Evolutionary conservation across 768 basidiomycete genomes (phyloP), one percentile per base, ranked within the genome.

Genomic region (Amanita inopinata): DNA sequence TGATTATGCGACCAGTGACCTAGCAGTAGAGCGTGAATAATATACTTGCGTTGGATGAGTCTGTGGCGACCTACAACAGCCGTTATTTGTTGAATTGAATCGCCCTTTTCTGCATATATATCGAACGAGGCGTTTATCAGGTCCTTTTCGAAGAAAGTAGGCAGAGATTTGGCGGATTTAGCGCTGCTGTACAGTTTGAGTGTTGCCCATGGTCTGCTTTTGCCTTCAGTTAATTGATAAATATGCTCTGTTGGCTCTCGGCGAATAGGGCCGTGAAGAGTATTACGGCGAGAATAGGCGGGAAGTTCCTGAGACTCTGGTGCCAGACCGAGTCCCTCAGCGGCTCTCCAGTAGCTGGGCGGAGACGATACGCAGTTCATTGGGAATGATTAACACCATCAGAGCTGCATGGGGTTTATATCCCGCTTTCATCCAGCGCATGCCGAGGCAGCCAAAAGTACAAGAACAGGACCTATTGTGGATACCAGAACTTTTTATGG

Each of bases 71-170:
- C 30, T 55, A 73, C 71, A 34, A 51, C 62, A 28, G 66, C 67
- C 19, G 61, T 63, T 40, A 73, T 60, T 17, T 68, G 63, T 45
- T 73, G 70, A 33, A 73, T 73, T 15, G 69, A 73, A 52, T 75
- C 72, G 20, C 70, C 70, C 56, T 63, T 67, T 49, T 73, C 71
- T 19, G 69, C 70, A 39, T 61, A 55, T 48, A 75, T 53, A 50
- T 72, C 66, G 35, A 75, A 58, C 30, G 56, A 59, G 32, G 70
- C 71, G 39, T 58, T 69, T 58, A 75, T 66, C 36, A 66, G 64
- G 54, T 74, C 71, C 59, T 71, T 74, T 62, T 76, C 72, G 51
- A 67, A 70, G 54, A 70, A 72, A 15, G 69, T 70, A 6, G 73
- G 72, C 24, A 73, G 56, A 39, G 70, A 71, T 42, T 67, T 69